Conservation (phyloP, 768 basidiomycete species). For the Mycena maculata region DNA sequence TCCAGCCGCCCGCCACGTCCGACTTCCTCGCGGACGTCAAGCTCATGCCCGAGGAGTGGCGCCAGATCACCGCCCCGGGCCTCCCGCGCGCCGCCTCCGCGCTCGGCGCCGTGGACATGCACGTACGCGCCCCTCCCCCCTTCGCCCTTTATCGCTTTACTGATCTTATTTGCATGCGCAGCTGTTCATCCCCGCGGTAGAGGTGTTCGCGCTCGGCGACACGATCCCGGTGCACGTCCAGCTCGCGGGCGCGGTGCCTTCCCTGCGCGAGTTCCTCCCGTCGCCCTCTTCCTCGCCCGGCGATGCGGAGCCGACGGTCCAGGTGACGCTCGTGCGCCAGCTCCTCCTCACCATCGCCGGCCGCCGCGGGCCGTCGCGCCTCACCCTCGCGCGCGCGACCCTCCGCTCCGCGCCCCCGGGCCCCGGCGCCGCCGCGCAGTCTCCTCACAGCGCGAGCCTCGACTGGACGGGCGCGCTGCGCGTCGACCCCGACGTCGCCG, state of each 20-base stretch:
- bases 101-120: conserved; percentile 1
- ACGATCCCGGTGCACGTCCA: conserved; percentile 21
- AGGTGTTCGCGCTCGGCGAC: conserved; percentile 11
- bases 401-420: conserved; percentile 9
- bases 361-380: background rate
- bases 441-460: background rate
- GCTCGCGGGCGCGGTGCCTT: conserved; percentile 4
- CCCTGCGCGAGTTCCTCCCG: conserved; percentile 19
- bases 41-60: conserved; percentile 19
- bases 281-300: background rate
- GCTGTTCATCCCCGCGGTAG: conserved; percentile 16
- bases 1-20: background rate
- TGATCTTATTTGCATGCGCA: no score
- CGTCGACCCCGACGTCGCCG: background rate
- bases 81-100: background rate
- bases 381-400: background rate
- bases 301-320: background rate
- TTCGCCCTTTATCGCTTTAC: no score
- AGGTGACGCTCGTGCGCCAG: conserved; percentile 21
- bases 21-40: conserved; percentile 20
- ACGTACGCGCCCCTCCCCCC: background rate
- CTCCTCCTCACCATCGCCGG: background rate
- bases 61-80: background rate
- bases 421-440: background rate
- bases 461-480: conserved; percentile 16